phyloP scores from a whole-genome alignment of 2,329 filamentous ascomycete genomes.

The Ascomycota sp. region DNA sequence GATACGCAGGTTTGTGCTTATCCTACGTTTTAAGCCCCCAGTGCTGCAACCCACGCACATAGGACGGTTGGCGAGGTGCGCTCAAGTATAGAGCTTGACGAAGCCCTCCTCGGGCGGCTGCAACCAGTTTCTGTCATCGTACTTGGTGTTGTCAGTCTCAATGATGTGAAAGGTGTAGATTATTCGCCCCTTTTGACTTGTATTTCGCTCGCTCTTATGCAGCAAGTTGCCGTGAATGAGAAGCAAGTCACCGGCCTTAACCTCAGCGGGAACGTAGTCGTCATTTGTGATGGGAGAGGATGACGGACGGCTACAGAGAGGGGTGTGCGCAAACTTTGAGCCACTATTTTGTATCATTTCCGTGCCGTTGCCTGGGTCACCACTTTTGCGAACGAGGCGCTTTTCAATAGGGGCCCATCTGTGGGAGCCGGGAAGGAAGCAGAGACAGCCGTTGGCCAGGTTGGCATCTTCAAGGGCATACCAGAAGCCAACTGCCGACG shows the following conservation, averaged over 20 bases:
- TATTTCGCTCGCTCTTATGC: constrained; percentile 91
- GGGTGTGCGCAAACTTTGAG: constrained; percentile 14
- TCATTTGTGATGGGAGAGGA: constrained; percentile 13
- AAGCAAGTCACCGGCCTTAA: constrained; percentile 78
- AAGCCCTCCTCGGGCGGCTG: constrained; percentile 70
- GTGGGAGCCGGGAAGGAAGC: constrained; percentile 70
- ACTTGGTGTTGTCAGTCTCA: constrained; percentile 51
- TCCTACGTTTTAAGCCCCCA: too few relatives aligned
- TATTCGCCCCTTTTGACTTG: constrained; percentile 66
- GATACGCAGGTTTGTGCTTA: too few relatives aligned
- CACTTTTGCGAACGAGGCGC: constrained; percentile 41
- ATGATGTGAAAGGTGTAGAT: constrained; percentile 98
- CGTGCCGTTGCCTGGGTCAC: constrained; percentile 37
- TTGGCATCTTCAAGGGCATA: constrained; percentile 90
- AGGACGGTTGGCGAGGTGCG: too few relatives aligned
- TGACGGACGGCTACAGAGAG: constrained; percentile 28
- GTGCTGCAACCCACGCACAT: too few relatives aligned
- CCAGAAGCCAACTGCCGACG: constrained; percentile 88
- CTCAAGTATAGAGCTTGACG: constrained; percentile 32
- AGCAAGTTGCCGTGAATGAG: constrained; percentile 89
- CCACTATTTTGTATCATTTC: constrained; percentile 51
- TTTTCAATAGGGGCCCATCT: constrained; percentile 47
- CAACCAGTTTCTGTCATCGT: constrained; percentile 83
- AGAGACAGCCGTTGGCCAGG: constrained; percentile 68
- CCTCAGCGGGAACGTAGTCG: constrained; percentile 61